Evolutionary conservation across 225 moss, liverwort and hornwort genomes (phyloP).

Genomic region (Neckera pumila): DNA sequence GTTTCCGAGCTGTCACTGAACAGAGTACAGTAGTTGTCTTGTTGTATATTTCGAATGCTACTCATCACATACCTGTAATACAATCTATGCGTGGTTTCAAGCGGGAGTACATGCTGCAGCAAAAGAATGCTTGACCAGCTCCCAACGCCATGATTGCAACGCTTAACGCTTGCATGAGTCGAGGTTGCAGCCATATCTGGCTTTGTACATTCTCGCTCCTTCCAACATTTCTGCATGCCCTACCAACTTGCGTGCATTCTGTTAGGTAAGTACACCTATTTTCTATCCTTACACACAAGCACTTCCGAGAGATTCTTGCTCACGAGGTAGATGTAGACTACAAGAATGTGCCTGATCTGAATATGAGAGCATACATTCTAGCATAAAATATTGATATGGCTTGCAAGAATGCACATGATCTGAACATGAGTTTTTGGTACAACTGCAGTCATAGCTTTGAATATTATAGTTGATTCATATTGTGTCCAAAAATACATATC

Average conservation of each 20-base stretch:
- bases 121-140: neutral
- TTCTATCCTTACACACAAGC: neutral
- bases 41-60: neutral
- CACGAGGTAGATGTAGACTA: neutral
- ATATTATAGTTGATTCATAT: neutral
- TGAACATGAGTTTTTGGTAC: neutral
- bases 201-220: neutral
- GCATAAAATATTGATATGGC: neutral
- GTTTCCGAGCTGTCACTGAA: neutral
- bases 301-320: neutral
- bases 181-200: neutral
- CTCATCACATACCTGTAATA: neutral
- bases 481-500: neutral
- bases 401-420: too few relatives aligned
- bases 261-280: neutral
- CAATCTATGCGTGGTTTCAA: neutral
- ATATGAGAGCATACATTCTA: too few relatives aligned
- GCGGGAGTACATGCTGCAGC: neutral
- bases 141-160: neutral
- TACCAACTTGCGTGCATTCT: neutral
- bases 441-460: neutral
- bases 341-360: neutral
- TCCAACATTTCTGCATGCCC: slow-evolving; percentile 1
- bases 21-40: neutral
- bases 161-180: neutral